Percentiles rank a stretch among this genome's conserved stretches.
These are phyloP conservation scores for Lipomyces spencermartinsiae DNA, from an alignment of 805 yeast genomes.

Conservation along the genomic window DNA sequence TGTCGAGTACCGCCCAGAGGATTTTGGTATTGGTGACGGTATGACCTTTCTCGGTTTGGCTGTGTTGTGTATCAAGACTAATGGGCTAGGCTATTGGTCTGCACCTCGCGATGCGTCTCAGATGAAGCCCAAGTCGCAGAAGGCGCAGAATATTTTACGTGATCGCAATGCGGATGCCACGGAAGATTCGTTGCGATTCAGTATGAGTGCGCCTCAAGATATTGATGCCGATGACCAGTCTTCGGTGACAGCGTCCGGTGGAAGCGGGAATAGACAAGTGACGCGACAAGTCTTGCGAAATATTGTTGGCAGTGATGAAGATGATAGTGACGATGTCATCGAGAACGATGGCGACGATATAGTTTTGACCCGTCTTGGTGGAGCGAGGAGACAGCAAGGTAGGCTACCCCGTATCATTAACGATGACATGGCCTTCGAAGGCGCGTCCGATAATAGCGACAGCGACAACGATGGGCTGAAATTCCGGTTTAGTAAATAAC, in stretches of 20 bases:
- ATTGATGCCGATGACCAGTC: background rate
- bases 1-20: constrained; percentile 25
- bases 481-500: constrained; percentile 19
- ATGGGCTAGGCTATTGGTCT: constrained; percentile 22
- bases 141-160: background rate
- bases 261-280: constrained; percentile 3
- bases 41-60: constrained; percentile 12
- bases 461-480: constrained; percentile 22
- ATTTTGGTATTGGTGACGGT: constrained; percentile 35
- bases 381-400: background rate
- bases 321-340: constrained; percentile 12
- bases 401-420: background rate
- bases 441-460: background rate
- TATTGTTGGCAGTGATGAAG: constrained; percentile 5
- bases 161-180: background rate
- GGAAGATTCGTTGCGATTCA: constrained; percentile 21
- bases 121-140: background rate
- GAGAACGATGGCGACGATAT: background rate
- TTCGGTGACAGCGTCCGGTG: background rate
- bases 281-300: background rate
- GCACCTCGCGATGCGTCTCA: constrained; percentile 12
- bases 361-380: background rate
- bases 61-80: background rate
- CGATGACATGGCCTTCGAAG: background rate
- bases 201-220: constrained; percentile 10